Evolutionary conservation across 169 alveolate genomes (phyloP).

Genomic region (Plasmodium chabaudi): DNA sequence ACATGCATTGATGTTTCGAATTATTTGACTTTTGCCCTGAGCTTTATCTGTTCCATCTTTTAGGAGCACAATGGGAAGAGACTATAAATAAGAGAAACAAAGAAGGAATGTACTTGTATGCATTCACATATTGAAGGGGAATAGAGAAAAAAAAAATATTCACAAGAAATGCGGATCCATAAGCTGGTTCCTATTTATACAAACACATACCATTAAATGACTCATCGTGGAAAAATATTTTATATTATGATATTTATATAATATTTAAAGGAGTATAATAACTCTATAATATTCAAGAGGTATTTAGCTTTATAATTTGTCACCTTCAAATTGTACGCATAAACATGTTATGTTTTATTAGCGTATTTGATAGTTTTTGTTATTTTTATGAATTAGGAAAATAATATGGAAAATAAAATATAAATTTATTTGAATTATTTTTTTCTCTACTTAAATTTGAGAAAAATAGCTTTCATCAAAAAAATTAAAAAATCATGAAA

Average conservation of each 20-base stretch:
- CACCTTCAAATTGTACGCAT: not conserved
- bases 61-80: conserved; percentile 93
- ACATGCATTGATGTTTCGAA: conserved; percentile 96
- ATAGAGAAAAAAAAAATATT: not conserved
- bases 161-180: not conserved
- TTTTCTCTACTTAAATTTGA: too few relatives aligned
- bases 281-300: not conserved
- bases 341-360: not conserved
- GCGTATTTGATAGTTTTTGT: too few relatives aligned
- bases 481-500: too few relatives aligned
- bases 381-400: too few relatives aligned
- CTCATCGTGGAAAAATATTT: conserved; percentile 78
- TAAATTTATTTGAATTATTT: too few relatives aligned
- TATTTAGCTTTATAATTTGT: not conserved
- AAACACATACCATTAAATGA: conserved; percentile 79
- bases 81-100: conserved; percentile 57
- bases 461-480: too few relatives aligned
- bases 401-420: too few relatives aligned
- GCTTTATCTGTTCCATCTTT: conserved; percentile 98
- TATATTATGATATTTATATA: not conserved
- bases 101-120: not conserved
- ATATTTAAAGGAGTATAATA: not conserved
- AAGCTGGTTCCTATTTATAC: not conserved
- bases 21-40: conserved; percentile 96
- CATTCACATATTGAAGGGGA: not conserved